Base-by-base conservation (phyloP, 371 early-diverging fungal genomes). In the Mucor mucedo region DNA sequence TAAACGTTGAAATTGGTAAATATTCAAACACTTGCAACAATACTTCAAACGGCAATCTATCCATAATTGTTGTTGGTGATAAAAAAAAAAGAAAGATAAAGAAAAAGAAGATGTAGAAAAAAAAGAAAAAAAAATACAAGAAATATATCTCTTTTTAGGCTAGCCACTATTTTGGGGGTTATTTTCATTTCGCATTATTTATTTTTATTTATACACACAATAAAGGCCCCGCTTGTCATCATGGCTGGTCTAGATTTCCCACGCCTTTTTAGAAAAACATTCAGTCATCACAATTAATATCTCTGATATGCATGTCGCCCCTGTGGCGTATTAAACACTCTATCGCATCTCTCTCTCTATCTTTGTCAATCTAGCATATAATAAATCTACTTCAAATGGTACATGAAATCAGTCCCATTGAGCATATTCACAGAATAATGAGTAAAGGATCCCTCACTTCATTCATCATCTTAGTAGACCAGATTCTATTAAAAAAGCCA, bases 1-100 rank as follows among this genome's bases (percentile, higher is more conserved):
- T 3, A 62, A 60, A 80, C 3, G 57, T 55, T 8, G 67, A 45
- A 2, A 76, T 21, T 9, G 78, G 72, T 9, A 80, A 42, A 54
- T 71, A 61, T 13, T 60, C 60, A 10, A 80, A 68, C 47, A 80
- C 74, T 21, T 77, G 63, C 1, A 76, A 55, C 2, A 67, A 28
- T 7, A 80, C 60, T 58, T 80, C 80, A 40, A 74, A 59, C 4
- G 80, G 80, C 6, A 80, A 55, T 55, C 54, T 61, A 48, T 72
- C 63, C 63, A 6, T 35, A 10, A 7, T 57, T 45, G 14, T 11
- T 38, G 45, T 42, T 10, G 7, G 52, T 30, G 14, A 55, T 39
- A 11, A 30, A 35, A 32, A 62, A 57, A 21, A 16, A 56, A 52
- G 40, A 58, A 62, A 41, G 63, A 74, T 62, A 42, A 47, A 63